Base-by-base conservation (phyloP, 2,329 filamentous ascomycete species). In the Botrytis sinoallii region DNA sequence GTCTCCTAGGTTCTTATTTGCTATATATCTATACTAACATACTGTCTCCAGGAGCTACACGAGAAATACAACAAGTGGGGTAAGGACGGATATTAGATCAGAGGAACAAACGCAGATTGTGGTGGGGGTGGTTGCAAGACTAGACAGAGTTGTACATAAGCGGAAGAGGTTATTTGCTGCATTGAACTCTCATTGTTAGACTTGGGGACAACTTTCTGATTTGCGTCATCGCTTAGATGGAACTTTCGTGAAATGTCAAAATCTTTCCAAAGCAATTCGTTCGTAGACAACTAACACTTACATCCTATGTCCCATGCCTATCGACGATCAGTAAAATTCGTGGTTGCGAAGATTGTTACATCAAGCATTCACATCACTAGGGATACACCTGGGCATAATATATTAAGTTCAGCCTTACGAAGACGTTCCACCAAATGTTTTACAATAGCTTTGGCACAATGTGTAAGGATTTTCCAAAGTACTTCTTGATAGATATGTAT, bases 11-110 rank as follows among this genome's bases (percentile, higher is more conserved):
- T 64, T 25, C 14, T 22, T 12, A 16, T n/a, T n/a, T 38, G 42
- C 22, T 40, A 10, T n/a, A 64, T 8, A 2, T 57, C 42, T 18
- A 44, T 67, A 73, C 78, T 78, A 74, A 77, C 72, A 52, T 52
- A 6, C 32, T 8, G 44, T 57, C 35, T 67, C 74, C 80, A 97
- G 93, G 88, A 92, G 81, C 90, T 98, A 77, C 96, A 99, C 86
- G 96, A 99, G 80, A 92, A 92, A 86, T 98, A 92, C 90, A 99
- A 99, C 93, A 99, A 99, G 89, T 98, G 93, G 90, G 96, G 96
- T 84, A 98, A 98, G 90, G 96, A 98, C 79, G 95, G 94, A 79
- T 98, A 80, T 75, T 81, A 81, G 77, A 74, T 32, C 57, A 71
- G 42, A 70, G 22, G 35, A 16, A 83, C 74, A 87, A n/a, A 46